These are phyloP conservation scores for Lactifluus piperatus DNA, from an alignment of 768 basidiomycete species.

Conservation along the genomic window DNA sequence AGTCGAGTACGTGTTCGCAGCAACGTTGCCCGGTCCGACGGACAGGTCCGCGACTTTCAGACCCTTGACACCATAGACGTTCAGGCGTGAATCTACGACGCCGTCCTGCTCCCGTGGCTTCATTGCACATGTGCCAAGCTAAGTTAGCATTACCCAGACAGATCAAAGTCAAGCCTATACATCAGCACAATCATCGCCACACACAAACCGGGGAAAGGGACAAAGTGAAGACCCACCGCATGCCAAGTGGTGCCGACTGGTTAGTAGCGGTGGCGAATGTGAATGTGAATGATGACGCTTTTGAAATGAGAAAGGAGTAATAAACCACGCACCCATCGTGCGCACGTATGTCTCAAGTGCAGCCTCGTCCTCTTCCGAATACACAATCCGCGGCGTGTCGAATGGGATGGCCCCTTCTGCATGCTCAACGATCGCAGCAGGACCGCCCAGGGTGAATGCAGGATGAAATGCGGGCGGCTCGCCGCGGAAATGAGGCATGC, in stretches of 20 bases:
- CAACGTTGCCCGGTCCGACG: slow-evolving; percentile 32
- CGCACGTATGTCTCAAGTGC: slow-evolving; percentile 28
- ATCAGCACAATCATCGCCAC: neutral
- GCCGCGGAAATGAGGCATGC: slow-evolving; percentile 38
- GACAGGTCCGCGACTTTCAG: slow-evolving; percentile 48
- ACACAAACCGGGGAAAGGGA: too few species aligned
- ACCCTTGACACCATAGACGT: slow-evolving; percentile 50
- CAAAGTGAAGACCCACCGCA: slow-evolving; percentile 10
- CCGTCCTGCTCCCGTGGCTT: slow-evolving; percentile 48
- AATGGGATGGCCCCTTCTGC: slow-evolving; percentile 23
- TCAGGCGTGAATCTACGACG: slow-evolving; percentile 53
- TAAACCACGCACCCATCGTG: slow-evolving; percentile 3
- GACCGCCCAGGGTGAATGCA: slow-evolving; percentile 26
- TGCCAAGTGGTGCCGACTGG: slow-evolving; percentile 7
- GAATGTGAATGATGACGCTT: neutral
- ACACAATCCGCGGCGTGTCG: slow-evolving; percentile 26
- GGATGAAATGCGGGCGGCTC: slow-evolving; percentile 26
- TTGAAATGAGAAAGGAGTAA: too few species aligned
- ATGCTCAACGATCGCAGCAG: slow-evolving; percentile 18
- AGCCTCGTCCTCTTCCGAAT: slow-evolving; percentile 29
- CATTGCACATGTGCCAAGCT: slow-evolving; percentile 65
- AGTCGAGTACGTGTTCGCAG: slow-evolving; percentile 37
- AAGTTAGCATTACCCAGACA: neutral
- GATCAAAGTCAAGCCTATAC: neutral
- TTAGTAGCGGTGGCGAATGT: neutral